Base-by-base conservation (phyloP, 164 flowering plant species). In the grape (Vitis vinifera) region DNA sequence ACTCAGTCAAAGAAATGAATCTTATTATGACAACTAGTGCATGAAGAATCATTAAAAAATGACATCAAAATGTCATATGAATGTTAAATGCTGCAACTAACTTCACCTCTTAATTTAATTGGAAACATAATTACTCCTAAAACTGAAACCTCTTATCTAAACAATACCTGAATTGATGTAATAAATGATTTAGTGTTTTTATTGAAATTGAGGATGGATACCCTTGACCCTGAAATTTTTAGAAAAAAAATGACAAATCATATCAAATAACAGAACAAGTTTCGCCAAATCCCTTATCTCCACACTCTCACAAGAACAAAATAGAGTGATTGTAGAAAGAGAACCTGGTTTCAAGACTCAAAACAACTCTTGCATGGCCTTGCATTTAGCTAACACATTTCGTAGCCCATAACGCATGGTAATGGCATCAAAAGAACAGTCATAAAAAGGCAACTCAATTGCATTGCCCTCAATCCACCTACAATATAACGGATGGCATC, bases 391-490 rank as follows among this genome's bases (percentile, higher is more conserved):
- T 10, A 91, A 75, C 62, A 94, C 80, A 81, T 94, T 94, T 48
- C 97, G 79, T 9, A 94, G 82, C 10, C 99, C 99, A 79, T 81
- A 94, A 55, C 99, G 97, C 67, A 91, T 77, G 3, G 97, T 91
- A 59, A 89, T 79, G 31, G 97, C 99, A 85, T 91, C 94, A 79
- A 94, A 94, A 73, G 50, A 80, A 72, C 79, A 72, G 51, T 89
- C 84, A n/a, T 91, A 69, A 80, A 87, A 93, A 8, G 96, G 98
- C 69, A 95, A 78, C 70, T 87, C 77, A 72, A 83, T 84, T 9
- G 94, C 98, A 87, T 91, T 88, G 14, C 97, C 99, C 86, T 91
- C 92, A 68, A 95, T 53, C 99, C 99, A 95, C 82, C 99, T 95
- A 68, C 56, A 65, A 31, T 12, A 4, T 30, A 74, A 59, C 16